A percentile compares a stretch with the other conserved stretches of the same genome.
Conservation (phyloP, 345 rosid genomes). For the Camelina laxa region DNA sequence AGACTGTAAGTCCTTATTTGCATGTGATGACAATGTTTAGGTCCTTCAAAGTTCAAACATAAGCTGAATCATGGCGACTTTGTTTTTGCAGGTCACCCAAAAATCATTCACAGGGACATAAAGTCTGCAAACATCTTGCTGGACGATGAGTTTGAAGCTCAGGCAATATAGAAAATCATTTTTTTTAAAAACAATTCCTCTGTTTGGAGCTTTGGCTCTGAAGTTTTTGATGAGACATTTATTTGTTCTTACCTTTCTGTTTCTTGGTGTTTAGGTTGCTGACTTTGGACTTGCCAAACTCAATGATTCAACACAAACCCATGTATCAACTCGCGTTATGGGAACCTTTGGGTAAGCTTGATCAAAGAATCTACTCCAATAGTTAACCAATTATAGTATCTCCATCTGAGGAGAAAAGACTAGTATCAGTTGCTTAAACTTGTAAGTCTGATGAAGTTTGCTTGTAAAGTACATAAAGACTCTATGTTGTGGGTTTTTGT, state of each 20-base stretch:
- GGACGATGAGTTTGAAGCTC: slow-evolving; percentile 81
- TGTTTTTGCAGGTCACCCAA: slow-evolving; percentile 74
- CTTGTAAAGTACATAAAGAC: not conserved
- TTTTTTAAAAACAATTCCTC: not conserved
- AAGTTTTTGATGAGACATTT: not conserved
- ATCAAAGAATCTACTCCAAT: slow-evolving; percentile 1
- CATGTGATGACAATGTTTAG: not conserved
- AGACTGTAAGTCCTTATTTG: slow-evolving; percentile 68
- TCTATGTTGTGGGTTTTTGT: slow-evolving; percentile 12
- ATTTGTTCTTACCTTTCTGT: slow-evolving; percentile 1
- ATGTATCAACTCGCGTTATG: slow-evolving; percentile 99
- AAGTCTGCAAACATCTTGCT: slow-evolving; percentile 90
- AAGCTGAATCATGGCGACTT: not conserved
- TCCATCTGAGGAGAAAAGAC: too few species aligned
- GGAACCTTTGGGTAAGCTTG: slow-evolving; percentile 92
- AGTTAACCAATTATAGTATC: slow-evolving; percentile 1
- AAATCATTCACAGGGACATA: slow-evolving; percentile 92
- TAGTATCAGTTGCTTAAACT: not conserved
- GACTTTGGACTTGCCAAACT: slow-evolving; percentile 98
- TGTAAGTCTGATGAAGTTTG: not conserved
- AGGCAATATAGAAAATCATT: slow-evolving; percentile 54
- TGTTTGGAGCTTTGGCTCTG: not conserved
- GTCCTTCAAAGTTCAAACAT: not conserved
- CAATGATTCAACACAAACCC: slow-evolving; percentile 76
- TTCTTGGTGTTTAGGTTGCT: slow-evolving; percentile 65